Conservation (phyloP, 495 filamentous ascomycete genomes). For the Xylona heveae region DNA sequence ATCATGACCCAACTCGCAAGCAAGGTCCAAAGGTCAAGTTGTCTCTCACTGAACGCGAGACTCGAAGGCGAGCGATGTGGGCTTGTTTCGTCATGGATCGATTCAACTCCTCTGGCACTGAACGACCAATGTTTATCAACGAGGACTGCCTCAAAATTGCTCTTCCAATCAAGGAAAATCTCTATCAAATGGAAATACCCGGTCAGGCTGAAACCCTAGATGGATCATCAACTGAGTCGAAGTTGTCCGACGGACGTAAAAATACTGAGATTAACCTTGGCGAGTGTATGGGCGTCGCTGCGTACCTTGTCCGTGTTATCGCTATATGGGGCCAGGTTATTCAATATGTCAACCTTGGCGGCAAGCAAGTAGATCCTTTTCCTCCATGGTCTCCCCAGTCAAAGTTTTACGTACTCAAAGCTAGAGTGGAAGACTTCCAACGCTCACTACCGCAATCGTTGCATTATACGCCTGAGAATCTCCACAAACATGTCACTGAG, state of each 20-base stretch:
- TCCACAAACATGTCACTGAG: conserved; percentile 65
- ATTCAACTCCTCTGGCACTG: conserved; percentile 89
- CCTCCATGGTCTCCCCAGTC: conserved; percentile 71
- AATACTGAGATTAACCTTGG: conserved; percentile 53
- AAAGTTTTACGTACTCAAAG: conserved; percentile 44
- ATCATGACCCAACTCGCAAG: conserved; percentile 49
- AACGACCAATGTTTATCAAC: conserved; percentile 77
- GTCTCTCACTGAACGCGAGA: conserved; percentile 83
- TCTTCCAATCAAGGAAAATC: conserved; percentile 73
- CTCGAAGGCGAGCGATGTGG: conserved; percentile 90
- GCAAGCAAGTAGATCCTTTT: conserved; percentile 55
- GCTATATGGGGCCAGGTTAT: conserved; percentile 80
- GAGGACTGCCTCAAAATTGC: conserved; percentile 79
- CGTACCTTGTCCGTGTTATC: conserved; percentile 74
- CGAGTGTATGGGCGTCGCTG: conserved; percentile 88
- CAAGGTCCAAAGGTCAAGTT: conserved; percentile 42
- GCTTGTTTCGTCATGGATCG: conserved; percentile 93
- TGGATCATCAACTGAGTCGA: conserved; percentile 41
- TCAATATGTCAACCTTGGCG: conserved; percentile 77
- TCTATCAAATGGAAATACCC: conserved; percentile 79
- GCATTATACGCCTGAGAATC: conserved; percentile 58
- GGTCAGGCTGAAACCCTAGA: conserved; percentile 71
- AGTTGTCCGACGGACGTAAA: conserved; percentile 36
- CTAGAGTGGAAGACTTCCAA: conserved; percentile 49
- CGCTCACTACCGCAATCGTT: conserved; percentile 45